Conservation (phyloP, 768 basidiomycete species). For the Pleurotus cornucopiae region DNA sequence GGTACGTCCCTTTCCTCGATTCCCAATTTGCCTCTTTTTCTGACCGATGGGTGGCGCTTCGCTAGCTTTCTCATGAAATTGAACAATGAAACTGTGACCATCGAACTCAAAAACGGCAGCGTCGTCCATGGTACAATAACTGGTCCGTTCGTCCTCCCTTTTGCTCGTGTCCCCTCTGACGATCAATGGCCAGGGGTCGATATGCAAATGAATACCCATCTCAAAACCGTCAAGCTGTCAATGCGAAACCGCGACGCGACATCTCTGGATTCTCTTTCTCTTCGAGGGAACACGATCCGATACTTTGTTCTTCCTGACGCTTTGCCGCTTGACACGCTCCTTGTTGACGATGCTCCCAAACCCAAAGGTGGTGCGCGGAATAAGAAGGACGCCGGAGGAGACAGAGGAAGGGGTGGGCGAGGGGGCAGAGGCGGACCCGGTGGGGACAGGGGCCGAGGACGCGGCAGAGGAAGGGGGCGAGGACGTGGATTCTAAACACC, state of each 20-base stretch:
- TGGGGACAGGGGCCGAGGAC: constrained; percentile 49
- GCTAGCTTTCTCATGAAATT: constrained; percentile 97
- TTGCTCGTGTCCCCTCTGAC: background rate
- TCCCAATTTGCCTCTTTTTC: no score
- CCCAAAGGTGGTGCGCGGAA: constrained; percentile 73
- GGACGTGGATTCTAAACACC: constrained; percentile 18
- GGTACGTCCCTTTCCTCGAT: no score
- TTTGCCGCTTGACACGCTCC: constrained; percentile 89
- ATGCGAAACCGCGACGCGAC: constrained; percentile 84
- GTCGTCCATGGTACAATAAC: constrained; percentile 96
- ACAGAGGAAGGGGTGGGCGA: constrained; percentile 57
- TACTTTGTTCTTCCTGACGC: constrained; percentile 99
- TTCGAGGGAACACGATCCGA: constrained; percentile 94
- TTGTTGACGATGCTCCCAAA: constrained; percentile 97
- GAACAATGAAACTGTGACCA: constrained; percentile 98
- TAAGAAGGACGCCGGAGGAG: constrained; percentile 59
- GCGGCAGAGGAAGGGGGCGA: constrained; percentile 51
- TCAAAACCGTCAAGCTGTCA: constrained; percentile 98
- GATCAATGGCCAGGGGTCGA: constrained; percentile 71
- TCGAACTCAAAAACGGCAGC: constrained; percentile 97
- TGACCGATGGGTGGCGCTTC: no score
- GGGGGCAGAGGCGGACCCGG: constrained; percentile 43
- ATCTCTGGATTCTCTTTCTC: constrained; percentile 85
- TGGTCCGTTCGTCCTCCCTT: constrained; percentile 44
- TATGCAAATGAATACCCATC: constrained; percentile 99